Evolutionary conservation across 2,329 filamentous ascomycete species (phyloP), one percentile per base, ranked within the genome.

Genomic region (Aspergillus sp.): DNA sequence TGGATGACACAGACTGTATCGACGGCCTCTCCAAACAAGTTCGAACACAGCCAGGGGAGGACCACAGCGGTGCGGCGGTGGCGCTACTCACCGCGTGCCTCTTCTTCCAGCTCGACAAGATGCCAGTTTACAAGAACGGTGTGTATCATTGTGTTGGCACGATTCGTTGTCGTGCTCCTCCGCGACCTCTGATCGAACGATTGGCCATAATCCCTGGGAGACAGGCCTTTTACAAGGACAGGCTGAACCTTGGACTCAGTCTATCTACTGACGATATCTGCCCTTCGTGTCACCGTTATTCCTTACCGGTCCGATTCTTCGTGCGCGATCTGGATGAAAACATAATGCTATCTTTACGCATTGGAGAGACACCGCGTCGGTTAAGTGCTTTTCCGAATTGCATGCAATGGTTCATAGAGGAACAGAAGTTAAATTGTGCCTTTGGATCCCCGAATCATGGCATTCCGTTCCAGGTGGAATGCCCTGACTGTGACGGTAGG

Each of bases 301-400:
- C 16, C 20, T 43, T 53, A 7, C 54, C 52, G 5, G 38, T 56
- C n/a, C 52, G 57, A 7, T 59, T 59, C 41, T 46, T 47, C 16
- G 52, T 59, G n/a, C 49, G 50, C 16, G 22, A 55, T 43, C 24
- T 55, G 11, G 50, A 53, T 5, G 57, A 59, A 30, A 49, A 11
- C 6, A 40, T 55, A 22, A 38, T 44, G 14, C 46, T 59, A 26
- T 55, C 38, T 33, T 36, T 59, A 17, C 26, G 43, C n/a, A 47
- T 57, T 35, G 50, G 50, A 30, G 33, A 33, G 11, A 32, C 40
- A 24, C n/a, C 16, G 8, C 40, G 49, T 22, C 45, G 24, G 4
- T 35, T 56, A 14, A 60, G 57, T 47, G 41, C 36, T 8, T 60
- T 60, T 48, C 57, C 55, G 22, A 54, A 55, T 24, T 53, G 30